These are phyloP conservation scores for Aegilops longissima DNA, from an alignment of 176 grass and related monocot genomes.

Conservation along the genomic window DNA sequence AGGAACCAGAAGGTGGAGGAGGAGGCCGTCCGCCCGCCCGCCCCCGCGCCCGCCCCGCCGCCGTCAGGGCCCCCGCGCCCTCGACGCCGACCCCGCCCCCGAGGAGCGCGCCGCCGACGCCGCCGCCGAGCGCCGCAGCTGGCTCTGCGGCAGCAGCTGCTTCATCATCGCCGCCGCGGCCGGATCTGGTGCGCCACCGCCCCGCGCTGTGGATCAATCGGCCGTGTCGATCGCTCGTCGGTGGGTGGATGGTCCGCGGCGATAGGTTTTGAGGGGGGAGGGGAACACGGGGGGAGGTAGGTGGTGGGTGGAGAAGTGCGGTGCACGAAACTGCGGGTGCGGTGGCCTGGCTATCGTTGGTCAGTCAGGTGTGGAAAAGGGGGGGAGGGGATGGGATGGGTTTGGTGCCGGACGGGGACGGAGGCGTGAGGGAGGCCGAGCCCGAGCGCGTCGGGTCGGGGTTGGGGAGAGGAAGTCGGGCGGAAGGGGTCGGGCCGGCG, in stretches of 20 bases:
- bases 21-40: neutral
- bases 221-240: neutral
- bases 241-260: neutral
- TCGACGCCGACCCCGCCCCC: neutral
- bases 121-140: conserved; percentile 28
- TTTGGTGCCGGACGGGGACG: conserved; percentile 54
- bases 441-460: neutral
- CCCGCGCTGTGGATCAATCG: too few relatives aligned
- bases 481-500: neutral
- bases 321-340: conserved; percentile 52
- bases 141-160: conserved; percentile 53
- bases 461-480: neutral
- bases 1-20: conserved; percentile 77
- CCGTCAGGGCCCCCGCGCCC: neutral
- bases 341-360: conserved; percentile 36
- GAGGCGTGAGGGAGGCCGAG: conserved; percentile 26
- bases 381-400: neutral
- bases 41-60: neutral
- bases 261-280: conserved; percentile 1
- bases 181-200: conserved; percentile 25
- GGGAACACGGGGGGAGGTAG: conserved; percentile 17
- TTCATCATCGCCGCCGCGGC: conserved; percentile 49
- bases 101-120: neutral
- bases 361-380: conserved; percentile 22
- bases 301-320: conserved; percentile 44